These are phyloP conservation scores for Spizellomyces punctatus DNA, from an alignment of 192 early-diverging fungal genomes.

Conservation along the genomic window DNA sequence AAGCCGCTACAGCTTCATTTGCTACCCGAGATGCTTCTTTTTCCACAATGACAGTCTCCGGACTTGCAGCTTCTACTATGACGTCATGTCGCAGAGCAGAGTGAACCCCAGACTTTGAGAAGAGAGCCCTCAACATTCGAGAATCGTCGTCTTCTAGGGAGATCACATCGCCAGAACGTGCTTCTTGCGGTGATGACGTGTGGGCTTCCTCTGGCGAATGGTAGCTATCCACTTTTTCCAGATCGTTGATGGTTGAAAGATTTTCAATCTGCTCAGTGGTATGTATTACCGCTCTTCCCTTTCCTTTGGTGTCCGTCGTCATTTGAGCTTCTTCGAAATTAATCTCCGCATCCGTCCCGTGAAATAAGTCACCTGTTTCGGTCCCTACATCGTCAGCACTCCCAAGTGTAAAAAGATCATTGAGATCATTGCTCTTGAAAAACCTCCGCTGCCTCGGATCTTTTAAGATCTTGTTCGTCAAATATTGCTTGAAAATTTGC, in stretches of 20 bases:
- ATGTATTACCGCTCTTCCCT: slow-evolving; percentile 23
- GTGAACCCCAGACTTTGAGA: slow-evolving; percentile 82
- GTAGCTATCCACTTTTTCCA: slow-evolving; percentile 42
- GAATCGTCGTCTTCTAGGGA: slow-evolving; percentile 58
- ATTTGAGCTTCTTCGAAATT: neutral
- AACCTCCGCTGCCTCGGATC: slow-evolving; percentile 86
- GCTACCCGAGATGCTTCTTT: slow-evolving; percentile 83
- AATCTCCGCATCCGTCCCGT: slow-evolving; percentile 65
- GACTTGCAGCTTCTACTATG: slow-evolving; percentile 71
- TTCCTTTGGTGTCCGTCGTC: slow-evolving; percentile 4
- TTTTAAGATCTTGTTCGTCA: slow-evolving; percentile 94
- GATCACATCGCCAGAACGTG: neutral
- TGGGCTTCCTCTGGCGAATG: neutral
- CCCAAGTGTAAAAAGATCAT: slow-evolving; percentile 83
- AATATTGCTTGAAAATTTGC: slow-evolving; percentile 96
- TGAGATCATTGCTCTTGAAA: slow-evolving; percentile 82
- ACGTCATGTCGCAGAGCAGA: slow-evolving; percentile 90
- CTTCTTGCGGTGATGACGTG: neutral
- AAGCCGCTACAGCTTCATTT: slow-evolving; percentile 71
- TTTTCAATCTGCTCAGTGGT: slow-evolving; percentile 15
- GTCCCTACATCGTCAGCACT: slow-evolving; percentile 53
- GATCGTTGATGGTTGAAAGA: slow-evolving; percentile 17
- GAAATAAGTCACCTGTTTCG: slow-evolving; percentile 86
- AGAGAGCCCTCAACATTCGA: slow-evolving; percentile 79
- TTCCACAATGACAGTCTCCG: slow-evolving; percentile 69